These are phyloP conservation scores for Neonectria hederae DNA, from an alignment of 2,329 filamentous ascomycete species.

Conservation along the genomic window DNA sequence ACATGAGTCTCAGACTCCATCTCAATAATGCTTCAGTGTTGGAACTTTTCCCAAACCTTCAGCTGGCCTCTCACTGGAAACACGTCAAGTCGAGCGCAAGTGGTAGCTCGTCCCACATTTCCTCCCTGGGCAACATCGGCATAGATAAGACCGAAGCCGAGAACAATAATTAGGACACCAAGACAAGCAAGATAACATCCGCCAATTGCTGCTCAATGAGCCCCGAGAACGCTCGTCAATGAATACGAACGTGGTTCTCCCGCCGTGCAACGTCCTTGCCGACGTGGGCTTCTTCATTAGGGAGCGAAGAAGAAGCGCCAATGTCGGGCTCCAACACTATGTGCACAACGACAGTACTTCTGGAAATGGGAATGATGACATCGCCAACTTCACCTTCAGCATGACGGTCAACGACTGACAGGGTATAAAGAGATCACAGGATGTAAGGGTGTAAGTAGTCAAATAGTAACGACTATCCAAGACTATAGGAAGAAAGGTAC, in stretches of 20 bases:
- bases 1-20: slow-evolving; percentile 47
- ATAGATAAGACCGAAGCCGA: slow-evolving; percentile 49
- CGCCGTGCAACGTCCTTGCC: slow-evolving; percentile 27
- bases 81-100: slow-evolving; percentile 52
- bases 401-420: slow-evolving; percentile 49
- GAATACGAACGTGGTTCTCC: slow-evolving; percentile 30
- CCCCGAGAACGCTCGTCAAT: slow-evolving; percentile 29
- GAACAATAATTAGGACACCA: slow-evolving; percentile 53
- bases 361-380: slow-evolving; percentile 61
- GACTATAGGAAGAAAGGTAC: too few relatives aligned
- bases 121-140: slow-evolving; percentile 59
- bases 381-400: slow-evolving; percentile 57
- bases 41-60: slow-evolving; percentile 46
- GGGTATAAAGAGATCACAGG: slow-evolving; percentile 5
- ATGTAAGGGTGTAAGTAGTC: too few relatives aligned
- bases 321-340: slow-evolving; percentile 57
- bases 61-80: slow-evolving; percentile 51
- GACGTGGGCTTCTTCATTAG: slow-evolving; percentile 43
- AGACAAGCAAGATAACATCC: slow-evolving; percentile 42
- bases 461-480: too few relatives aligned
- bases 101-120: slow-evolving; percentile 58
- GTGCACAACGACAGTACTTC: slow-evolving; percentile 53
- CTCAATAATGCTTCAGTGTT: slow-evolving; percentile 51
- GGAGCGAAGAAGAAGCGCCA: slow-evolving; percentile 53
- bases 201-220: slow-evolving; percentile 30